phyloP scores from a whole-genome alignment of 1,284 basidiomycete genomes.

The Boletellus deceptivus region DNA sequence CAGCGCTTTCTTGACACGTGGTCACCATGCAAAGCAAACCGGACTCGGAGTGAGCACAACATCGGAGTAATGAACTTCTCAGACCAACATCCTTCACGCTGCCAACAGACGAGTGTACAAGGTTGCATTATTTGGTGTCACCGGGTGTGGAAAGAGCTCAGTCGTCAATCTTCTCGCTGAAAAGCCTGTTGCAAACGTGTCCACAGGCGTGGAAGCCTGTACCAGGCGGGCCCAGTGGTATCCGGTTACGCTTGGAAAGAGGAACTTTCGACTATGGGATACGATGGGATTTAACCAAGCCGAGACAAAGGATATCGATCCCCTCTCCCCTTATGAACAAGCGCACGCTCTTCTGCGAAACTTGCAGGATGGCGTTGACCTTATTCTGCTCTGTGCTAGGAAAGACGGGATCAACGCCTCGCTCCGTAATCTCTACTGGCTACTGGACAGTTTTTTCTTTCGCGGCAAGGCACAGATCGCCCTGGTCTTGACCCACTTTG shows the following conservation, averaged over 20 bases:
- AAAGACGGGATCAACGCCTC: constrained; percentile 28
- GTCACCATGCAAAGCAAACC: constrained; percentile 5
- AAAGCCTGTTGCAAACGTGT: constrained; percentile 20
- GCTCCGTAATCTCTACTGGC: constrained; percentile 28
- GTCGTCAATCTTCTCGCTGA: constrained; percentile 28
- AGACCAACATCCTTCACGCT: constrained; percentile 5
- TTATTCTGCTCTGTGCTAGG: constrained; percentile 26
- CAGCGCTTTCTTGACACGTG: constrained; percentile 1
- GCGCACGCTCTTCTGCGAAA: constrained; percentile 26
- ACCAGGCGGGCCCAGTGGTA: constrained; percentile 31
- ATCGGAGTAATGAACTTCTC: neutral
- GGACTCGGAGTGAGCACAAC: constrained; percentile 17
- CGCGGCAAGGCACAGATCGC: constrained; percentile 32
- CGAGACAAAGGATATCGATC: constrained; percentile 17
- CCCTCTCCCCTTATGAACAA: constrained; percentile 27
- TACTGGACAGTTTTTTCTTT: constrained; percentile 27
- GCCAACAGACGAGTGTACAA: constrained; percentile 24
- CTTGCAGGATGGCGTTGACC: constrained; percentile 26
- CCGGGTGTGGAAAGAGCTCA: constrained; percentile 29
- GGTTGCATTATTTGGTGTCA: constrained; percentile 27
- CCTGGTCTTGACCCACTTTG: constrained; percentile 39
- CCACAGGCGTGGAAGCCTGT: constrained; percentile 23
- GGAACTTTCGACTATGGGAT: constrained; percentile 32
- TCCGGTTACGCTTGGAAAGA: constrained; percentile 19
- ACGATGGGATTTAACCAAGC: constrained; percentile 29